Conservation (phyloP, 2,329 filamentous ascomycete genomes). For the Cercospora berteroae region DNA sequence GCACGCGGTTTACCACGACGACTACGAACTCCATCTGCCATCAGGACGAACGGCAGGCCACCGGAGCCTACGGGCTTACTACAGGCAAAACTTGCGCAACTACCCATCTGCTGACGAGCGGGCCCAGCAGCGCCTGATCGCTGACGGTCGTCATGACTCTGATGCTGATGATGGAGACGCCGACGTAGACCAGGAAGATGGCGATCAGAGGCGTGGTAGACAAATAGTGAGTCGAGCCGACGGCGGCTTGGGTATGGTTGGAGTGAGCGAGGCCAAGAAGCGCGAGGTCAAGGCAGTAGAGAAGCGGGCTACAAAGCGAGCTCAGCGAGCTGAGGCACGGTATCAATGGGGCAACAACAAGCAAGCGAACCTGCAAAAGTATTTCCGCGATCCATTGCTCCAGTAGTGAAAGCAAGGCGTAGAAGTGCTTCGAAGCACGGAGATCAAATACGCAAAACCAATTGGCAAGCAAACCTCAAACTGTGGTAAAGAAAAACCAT, state of each 20-base stretch:
- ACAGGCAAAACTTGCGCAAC: slow-evolving; percentile 84
- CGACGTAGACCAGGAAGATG: slow-evolving; percentile 20
- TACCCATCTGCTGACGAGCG: slow-evolving; percentile 79
- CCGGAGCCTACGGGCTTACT: slow-evolving; percentile 82
- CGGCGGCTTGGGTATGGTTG: slow-evolving; percentile 72
- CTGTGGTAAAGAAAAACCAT: neutral
- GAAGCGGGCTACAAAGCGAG: slow-evolving; percentile 65
- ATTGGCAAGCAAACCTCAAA: neutral
- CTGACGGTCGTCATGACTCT: slow-evolving; percentile 45
- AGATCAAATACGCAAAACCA: neutral
- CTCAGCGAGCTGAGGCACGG: slow-evolving; percentile 51
- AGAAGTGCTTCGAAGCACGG: neutral
- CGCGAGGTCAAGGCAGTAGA: slow-evolving; percentile 64
- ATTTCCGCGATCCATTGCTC: slow-evolving; percentile 59
- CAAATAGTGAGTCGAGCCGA: slow-evolving; percentile 63
- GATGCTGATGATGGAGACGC: slow-evolving; percentile 50
- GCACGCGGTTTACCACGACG: slow-evolving; percentile 81
- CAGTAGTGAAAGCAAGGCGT: slow-evolving; percentile 33
- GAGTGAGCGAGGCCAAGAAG: slow-evolving; percentile 74
- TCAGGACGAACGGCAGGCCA: slow-evolving; percentile 88
- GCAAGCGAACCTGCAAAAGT: slow-evolving; percentile 74
- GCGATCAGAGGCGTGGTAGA: slow-evolving; percentile 37
- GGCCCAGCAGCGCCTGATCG: slow-evolving; percentile 63
- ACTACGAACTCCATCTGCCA: slow-evolving; percentile 90
- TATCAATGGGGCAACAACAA: slow-evolving; percentile 71